Percentiles rank a stretch among this genome's conserved stretches.
Conservation (phyloP, 345 rosid species). For the Toxicodendron radicans region DNA sequence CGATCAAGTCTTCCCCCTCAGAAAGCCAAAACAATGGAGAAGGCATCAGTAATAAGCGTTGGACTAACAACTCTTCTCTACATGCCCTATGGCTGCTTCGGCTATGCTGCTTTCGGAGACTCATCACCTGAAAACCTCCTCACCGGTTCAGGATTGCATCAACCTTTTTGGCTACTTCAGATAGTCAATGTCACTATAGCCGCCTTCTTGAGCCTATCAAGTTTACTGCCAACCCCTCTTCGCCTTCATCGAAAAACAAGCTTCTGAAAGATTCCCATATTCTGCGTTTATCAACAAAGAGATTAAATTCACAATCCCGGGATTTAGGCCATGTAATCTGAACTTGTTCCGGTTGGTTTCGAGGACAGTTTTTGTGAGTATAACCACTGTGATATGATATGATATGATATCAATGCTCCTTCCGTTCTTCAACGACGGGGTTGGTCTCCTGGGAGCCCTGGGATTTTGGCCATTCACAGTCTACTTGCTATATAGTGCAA, state of each 20-base stretch:
- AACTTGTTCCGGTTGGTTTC: constrained; percentile 70
- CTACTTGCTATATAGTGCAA: constrained; percentile 73
- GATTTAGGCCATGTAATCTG: constrained; percentile 41
- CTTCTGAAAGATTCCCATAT: no score
- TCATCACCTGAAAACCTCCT: constrained; percentile 62
- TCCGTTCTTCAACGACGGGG: constrained; percentile 80
- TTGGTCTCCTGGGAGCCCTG: constrained; percentile 77
- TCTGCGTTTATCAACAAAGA: no score
- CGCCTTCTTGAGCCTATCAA: constrained; percentile 88
- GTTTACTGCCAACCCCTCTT: constrained; percentile 82
- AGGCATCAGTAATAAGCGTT: constrained; percentile 62
- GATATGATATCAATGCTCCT: constrained; percentile 80
- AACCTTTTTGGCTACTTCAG: constrained; percentile 87
- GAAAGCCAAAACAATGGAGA: constrained; percentile 78
- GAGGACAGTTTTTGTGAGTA: constrained; percentile 68
- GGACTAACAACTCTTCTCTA: constrained; percentile 68
- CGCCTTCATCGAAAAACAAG: no score
- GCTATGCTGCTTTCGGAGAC: constrained; percentile 39
- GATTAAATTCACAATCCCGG: constrained; percentile 44
- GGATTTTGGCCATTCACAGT: constrained; percentile 92
- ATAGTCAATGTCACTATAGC: constrained; percentile 74
- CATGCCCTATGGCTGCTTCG: constrained; percentile 81
- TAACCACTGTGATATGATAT: constrained; percentile 61
- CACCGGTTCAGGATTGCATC: constrained; percentile 66
- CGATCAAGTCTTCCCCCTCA: constrained; percentile 56